Evolutionary conservation across 1,139 yeast genomes (phyloP), one percentile per base, ranked within the genome.

Genomic region (Nakaseomyces sp.): DNA sequence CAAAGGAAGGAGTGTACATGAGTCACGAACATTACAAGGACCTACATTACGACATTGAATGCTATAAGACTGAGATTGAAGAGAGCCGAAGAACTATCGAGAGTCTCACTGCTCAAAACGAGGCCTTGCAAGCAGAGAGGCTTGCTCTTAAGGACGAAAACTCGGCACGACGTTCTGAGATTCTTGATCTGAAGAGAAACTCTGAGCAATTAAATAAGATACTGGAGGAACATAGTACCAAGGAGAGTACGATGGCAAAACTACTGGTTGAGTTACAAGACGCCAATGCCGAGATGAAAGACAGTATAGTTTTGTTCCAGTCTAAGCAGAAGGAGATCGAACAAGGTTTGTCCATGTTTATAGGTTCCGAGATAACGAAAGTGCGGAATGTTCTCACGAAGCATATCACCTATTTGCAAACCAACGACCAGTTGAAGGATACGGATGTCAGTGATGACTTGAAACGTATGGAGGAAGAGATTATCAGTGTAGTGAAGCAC

Each of bases 41-140:
- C 18, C 80, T 91, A 68, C 89, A 89, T 71, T 75, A 85, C 61
- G 98, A 91, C 65, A 89, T 96, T 55, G 99, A 93, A 73, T 74
- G 61, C 93, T 97, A 85, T 96, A 89, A 73, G 96, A 87, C 30
- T 50, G 67, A 86, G 87, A 73, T 83, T 93, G 50, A 98, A 91
- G 61, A 96, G 85, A 60, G 77, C 86, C 60, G 68, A 79, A 48
- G 81, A 75, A 53, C 81, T 80, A 66, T 80, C 85, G 71, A 91
- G 89, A 80, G 29, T 67, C 73, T 46, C 67, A 66, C 44, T 72
- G 70, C 43, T 58, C 70, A 17, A 74, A 72, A 47, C 28, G 19
- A 17, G 75, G 82, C 76, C 61, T 76, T 89, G 66, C 97, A 91
- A 69, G 96, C 88, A 70, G 96, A 88, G 61, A 75, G 76, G 18